Evolutionary conservation across 75 land plant genomes (phyloP).

Genomic region (Cunninghamia lanceolata): DNA sequence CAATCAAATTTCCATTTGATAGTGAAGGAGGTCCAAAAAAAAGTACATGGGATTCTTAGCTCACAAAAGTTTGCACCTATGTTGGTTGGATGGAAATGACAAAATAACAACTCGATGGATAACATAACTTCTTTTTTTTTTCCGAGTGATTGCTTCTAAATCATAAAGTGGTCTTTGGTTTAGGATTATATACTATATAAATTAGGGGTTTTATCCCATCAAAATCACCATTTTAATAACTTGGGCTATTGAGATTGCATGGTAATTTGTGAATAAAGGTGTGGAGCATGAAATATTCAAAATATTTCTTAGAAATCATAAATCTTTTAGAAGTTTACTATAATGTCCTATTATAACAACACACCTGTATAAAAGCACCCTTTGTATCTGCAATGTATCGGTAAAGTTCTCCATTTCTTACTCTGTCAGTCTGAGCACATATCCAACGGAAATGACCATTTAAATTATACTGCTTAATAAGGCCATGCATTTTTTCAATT

Average conservation of each 20-base stretch:
- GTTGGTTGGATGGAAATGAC: neutral
- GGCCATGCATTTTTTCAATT: constrained; percentile 77
- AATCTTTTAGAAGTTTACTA: neutral
- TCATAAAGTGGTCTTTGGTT: neutral
- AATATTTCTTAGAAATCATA: neutral
- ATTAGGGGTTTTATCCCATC: neutral
- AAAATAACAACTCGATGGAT: neutral
- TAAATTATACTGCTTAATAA: constrained; percentile 68
- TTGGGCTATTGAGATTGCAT: neutral
- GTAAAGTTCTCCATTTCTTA: constrained; percentile 86
- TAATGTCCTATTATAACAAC: neutral
- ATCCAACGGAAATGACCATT: constrained; percentile 85
- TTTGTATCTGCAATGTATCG: constrained; percentile 84
- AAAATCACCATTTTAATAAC: neutral
- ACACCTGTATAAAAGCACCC: constrained; percentile 88
- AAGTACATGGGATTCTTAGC: neutral
- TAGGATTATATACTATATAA: neutral
- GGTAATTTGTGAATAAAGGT: neutral
- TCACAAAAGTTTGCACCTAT: neutral
- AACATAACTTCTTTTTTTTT: neutral
- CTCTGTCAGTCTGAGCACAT: constrained; percentile 73
- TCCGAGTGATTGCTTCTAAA: neutral
- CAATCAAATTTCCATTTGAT: neutral
- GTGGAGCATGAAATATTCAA: neutral
- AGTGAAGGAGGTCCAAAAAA: neutral